These are phyloP conservation scores for Phytomonas francai DNA, from an alignment of 208 protist species.

Conservation along the genomic window DNA sequence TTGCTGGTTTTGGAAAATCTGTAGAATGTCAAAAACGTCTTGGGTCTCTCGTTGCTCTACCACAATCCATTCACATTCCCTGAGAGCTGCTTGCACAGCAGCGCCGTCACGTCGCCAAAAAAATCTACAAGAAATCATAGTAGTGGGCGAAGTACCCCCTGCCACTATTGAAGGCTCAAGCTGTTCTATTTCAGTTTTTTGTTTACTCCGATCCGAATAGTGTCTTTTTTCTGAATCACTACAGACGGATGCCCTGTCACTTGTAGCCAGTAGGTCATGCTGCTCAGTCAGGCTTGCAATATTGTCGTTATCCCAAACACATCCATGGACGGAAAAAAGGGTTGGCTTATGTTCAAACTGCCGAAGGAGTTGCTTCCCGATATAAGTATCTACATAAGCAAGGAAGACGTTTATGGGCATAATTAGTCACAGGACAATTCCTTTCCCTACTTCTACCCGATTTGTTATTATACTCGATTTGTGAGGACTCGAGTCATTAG, in stretches of 20 bases:
- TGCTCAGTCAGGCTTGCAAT: neutral
- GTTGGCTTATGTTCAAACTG: slow-evolving; percentile 46
- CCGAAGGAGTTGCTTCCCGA: slow-evolving; percentile 44
- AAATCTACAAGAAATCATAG: slow-evolving; percentile 10
- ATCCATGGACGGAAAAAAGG: slow-evolving; percentile 60
- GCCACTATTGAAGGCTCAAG: neutral
- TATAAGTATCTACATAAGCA: slow-evolving; percentile 76
- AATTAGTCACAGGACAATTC: neutral
- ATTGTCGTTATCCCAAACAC: slow-evolving; percentile 50
- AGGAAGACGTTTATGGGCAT: slow-evolving; percentile 48
- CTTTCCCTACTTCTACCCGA: neutral
- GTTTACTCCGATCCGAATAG: neutral
- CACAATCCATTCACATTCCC: slow-evolving; percentile 70
- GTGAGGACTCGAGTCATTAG: neutral
- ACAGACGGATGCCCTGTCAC: neutral
- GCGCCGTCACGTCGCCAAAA: slow-evolving; percentile 58
- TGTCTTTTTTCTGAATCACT: neutral
- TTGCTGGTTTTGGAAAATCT: slow-evolving; percentile 37
- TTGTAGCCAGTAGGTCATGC: neutral
- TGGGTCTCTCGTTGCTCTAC: slow-evolving; percentile 74
- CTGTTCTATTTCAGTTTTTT: neutral
- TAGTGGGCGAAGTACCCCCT: neutral
- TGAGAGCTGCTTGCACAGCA: slow-evolving; percentile 46
- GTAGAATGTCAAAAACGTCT: slow-evolving; percentile 76
- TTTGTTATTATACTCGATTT: neutral